A percentile compares a stretch with the other conserved stretches of the same genome.
Conservation (phyloP, 192 early-diverging fungal genomes). For the Neocallimastix lanati region DNA sequence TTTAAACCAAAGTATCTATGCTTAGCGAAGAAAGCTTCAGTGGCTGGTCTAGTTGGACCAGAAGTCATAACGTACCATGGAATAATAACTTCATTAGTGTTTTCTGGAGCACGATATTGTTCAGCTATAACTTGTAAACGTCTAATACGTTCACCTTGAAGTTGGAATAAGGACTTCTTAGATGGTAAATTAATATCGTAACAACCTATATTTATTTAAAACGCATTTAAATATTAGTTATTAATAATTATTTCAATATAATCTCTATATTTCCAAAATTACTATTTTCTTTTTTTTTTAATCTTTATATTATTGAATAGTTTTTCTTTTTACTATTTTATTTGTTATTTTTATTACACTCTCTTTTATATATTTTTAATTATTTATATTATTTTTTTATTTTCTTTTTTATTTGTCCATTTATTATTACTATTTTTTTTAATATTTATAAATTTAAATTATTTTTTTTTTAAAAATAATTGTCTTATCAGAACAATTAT, state of each 20-base stretch:
- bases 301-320: too few relatives aligned
- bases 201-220: constrained; percentile 43
- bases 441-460: too few relatives aligned
- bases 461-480: neutral
- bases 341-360: too few relatives aligned
- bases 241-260: too few relatives aligned
- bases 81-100: constrained; percentile 40
- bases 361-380: too few relatives aligned
- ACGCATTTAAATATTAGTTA: too few relatives aligned
- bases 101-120: constrained; percentile 6
- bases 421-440: too few relatives aligned
- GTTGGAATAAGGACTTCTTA: constrained; percentile 69
- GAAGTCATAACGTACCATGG: constrained; percentile 99
- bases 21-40: constrained; percentile 57
- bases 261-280: too few relatives aligned
- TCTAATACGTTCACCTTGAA: constrained; percentile 86
- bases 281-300: too few relatives aligned
- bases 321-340: too few relatives aligned
- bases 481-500: constrained; percentile 5
- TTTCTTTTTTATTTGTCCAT: too few relatives aligned
- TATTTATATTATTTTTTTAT: too few relatives aligned
- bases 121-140: constrained; percentile 57
- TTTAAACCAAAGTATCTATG: constrained; percentile 77
- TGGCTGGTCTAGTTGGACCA: constrained; percentile 71
- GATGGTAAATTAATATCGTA: constrained; percentile 87